A percentile compares a stretch with the other conserved stretches of the same genome.
phyloP scores from a whole-genome alignment of 257 asterid species.

The Misopates orontium region DNA sequence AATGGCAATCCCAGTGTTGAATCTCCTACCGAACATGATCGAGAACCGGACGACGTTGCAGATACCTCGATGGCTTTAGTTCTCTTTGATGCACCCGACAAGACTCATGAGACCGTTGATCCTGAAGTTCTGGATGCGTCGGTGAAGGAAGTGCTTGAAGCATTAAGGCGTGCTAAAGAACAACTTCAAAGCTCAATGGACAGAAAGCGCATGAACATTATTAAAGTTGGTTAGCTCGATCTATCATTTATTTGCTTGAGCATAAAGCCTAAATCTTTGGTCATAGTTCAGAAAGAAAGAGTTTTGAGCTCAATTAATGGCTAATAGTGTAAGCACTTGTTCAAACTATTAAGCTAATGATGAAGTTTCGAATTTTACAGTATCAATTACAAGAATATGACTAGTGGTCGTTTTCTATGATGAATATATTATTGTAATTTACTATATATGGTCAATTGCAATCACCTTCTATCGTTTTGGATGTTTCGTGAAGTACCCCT shows the following conservation, averaged over 20 bases:
- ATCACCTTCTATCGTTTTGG: too few relatives aligned
- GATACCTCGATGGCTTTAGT: constrained; percentile 71
- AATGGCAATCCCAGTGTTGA: constrained; percentile 28
- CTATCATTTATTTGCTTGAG: background rate
- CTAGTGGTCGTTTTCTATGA: too few relatives aligned
- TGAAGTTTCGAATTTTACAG: background rate
- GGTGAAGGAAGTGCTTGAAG: constrained; percentile 58
- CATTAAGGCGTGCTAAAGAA: constrained; percentile 56
- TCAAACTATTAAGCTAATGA: background rate
- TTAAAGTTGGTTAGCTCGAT: constrained; percentile 42
- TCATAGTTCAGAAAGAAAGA: background rate
- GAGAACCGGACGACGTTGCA: constrained; percentile 22
- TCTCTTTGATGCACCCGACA: constrained; percentile 33
- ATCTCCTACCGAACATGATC: constrained; percentile 24
- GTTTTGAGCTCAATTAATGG: background rate
- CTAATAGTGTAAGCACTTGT: background rate
- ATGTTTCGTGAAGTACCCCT: too few relatives aligned
- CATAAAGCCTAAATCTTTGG: background rate
- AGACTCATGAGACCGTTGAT: constrained; percentile 32
- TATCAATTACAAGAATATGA: too few relatives aligned
- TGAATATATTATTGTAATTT: too few relatives aligned
- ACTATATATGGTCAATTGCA: too few relatives aligned
- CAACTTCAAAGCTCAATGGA: constrained; percentile 60
- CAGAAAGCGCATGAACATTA: constrained; percentile 34
- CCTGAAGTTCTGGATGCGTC: constrained; percentile 67